Base-by-base conservation (phyloP, 1,284 basidiomycete species). In the Anthracocystis panici-leucophaei region DNA sequence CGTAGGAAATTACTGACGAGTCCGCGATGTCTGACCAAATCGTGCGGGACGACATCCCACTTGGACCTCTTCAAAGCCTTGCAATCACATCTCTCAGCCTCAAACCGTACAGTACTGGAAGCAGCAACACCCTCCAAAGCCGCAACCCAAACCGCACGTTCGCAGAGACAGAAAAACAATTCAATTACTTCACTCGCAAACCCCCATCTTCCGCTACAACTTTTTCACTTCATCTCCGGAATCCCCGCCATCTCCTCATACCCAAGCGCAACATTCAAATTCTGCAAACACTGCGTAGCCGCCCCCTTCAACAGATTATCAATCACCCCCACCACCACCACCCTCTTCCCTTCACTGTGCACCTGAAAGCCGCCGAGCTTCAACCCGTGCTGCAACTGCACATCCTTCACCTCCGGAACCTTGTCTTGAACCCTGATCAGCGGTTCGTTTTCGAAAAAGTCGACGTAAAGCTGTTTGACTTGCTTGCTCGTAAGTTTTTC, bases 231-330 rank as follows among this genome's bases (percentile, higher is more conserved):
- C 55, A 76, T 27, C 6, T 66, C 35, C 0, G 73, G 90, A 67
- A 97, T 94, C 6, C 95, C 95, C 1, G 91, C 91, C 75, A 91
- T 91, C 85, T 97, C 96, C 70, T 96, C 93, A 80, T 93, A 93
- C 14, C 96, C 96, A 33, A 99, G 89, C 2, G 94, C 92, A 53
- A 98, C 89, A 87, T 99, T 99, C 82, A 99, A 87, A 86, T 99
- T 99, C 92, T 97, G 94, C 66, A 99, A 84, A 86, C 95, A 98
- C 87, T 99, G 97, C 20, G 96, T 99, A 8, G 96, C 96, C 51
- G 96, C 97, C 11, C 96, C 96, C 86, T 99, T 99, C 70, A 99
- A 88, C 65, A 99, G 87, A 87, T 99, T 99, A 85, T 99, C 97
- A 76, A 99, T 68, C 11, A 56, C 54, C 25, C 59, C 67, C 12